Percentiles rank a stretch among this genome's conserved stretches.
These are phyloP conservation scores for Amylostereum chailletii DNA, from an alignment of 1,284 basidiomycete species.

Conservation along the genomic window DNA sequence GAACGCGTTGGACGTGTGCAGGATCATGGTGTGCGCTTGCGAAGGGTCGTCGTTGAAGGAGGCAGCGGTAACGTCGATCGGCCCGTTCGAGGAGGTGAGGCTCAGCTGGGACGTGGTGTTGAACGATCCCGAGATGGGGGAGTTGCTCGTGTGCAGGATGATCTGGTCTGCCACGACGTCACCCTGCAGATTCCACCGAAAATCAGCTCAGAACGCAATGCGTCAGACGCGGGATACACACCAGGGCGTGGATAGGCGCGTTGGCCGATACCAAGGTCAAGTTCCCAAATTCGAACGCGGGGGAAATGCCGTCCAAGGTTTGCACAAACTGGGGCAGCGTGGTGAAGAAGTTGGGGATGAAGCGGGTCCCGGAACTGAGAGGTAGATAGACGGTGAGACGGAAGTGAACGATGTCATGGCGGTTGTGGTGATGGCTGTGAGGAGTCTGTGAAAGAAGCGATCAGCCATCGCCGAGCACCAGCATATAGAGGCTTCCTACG, in stretches of 20 bases:
- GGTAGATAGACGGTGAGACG: constrained; percentile 16
- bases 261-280: constrained; percentile 13
- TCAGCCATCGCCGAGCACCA: not conserved
- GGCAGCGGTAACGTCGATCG: constrained; percentile 23
- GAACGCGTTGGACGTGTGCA: constrained; percentile 29
- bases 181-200: not conserved
- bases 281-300: constrained; percentile 11
- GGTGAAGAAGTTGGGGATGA: constrained; percentile 16
- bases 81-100: constrained; percentile 26
- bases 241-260: constrained; percentile 21
- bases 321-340: constrained; percentile 16
- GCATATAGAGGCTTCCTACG: constrained; percentile 11
- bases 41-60: constrained; percentile 17
- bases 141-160: constrained; percentile 21
- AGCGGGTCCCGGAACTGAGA: not conserved
- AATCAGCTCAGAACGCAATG: not conserved
- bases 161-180: constrained; percentile 3
- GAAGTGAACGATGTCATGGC: constrained; percentile 8
- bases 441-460: not conserved
- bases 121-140: constrained; percentile 26
- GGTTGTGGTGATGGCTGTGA: constrained; percentile 3
- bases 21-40: constrained; percentile 17
- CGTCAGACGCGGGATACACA: constrained; percentile 5
- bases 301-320: constrained; percentile 12
- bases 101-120: constrained; percentile 22